Evolutionary conservation across 495 filamentous ascomycete genomes (phyloP), one percentile per base, ranked within the genome.

Genomic region (Aspergillus hancockii): DNA sequence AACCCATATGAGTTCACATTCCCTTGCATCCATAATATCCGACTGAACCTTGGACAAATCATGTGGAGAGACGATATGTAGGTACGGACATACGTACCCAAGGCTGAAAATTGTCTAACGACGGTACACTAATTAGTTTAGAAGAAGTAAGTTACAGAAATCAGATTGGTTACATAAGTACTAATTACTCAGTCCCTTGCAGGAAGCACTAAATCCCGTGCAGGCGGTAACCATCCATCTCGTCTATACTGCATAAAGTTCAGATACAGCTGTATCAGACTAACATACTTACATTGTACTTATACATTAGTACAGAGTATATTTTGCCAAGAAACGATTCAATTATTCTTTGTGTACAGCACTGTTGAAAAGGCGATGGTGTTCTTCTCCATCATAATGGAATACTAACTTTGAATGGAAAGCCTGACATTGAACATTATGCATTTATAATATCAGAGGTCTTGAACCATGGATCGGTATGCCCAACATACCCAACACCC

Each of bases 381-480:
- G 3, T 40, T 40, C 36, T 16, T 8, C 40, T 21, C 40, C 16
- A n/a, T 16, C 9, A 10, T 10, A n/a, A 40, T n/a, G 12, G 36
- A 4, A 40, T 40, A 40, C 10, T 43, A 34, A 52, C 12, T 52
- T 30, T 10, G 22, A 8, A 22, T 7, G 47, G n/a, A 22, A 30
- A 50, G n/a, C 7, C 22, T 8, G 31, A 8, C 2, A 43, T 8
- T 54, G 14, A 31, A 23, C 41, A 10, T 36, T 18, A 0, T 12
- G n/a, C 19, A 41, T 18, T 18, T 28, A 23, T 43, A 28, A 21
- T 30, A 13, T 14, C 10, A 30, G 36, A 32, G 25, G 9, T 22
- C 12, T 28, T 21, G 45, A 50, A 57, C 55, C 55, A 57, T 57
- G 45, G 55, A 57, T 49, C 46, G 25, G 19, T n/a, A 10, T 40